Percentiles rank a stretch among this genome's conserved stretches.
phyloP scores from a whole-genome alignment of 371 early-diverging fungal species.

The Actinomortierella wolfii region DNA sequence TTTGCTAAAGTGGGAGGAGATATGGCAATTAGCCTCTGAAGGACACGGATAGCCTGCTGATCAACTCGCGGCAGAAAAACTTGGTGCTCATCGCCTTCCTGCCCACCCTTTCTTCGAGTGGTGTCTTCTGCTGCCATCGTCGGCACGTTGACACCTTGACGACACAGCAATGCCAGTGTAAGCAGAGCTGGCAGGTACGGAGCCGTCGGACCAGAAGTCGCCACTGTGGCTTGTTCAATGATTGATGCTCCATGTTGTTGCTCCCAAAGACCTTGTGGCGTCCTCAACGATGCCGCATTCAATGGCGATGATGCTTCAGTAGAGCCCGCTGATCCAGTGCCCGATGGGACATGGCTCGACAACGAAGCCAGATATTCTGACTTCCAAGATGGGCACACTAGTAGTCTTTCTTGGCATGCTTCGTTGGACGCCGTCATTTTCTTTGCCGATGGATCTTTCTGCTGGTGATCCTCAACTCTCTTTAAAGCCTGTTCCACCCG shows the following conservation, averaged over 20 bases:
- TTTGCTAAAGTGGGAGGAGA: too few relatives aligned
- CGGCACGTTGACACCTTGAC: slow-evolving; percentile 16
- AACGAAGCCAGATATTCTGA: slow-evolving; percentile 13
- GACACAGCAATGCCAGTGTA: slow-evolving; percentile 27
- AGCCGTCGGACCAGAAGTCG: slow-evolving; percentile 18
- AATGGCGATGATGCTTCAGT: too few relatives aligned
- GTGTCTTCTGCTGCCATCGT: not conserved
- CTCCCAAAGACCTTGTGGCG: too few relatives aligned
- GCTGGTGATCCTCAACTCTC: not conserved
- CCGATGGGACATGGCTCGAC: too few relatives aligned
- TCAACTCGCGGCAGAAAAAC: too few relatives aligned
- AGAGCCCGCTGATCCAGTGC: too few relatives aligned
- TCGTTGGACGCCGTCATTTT: slow-evolving; percentile 10
- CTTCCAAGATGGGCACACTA: slow-evolving; percentile 7
- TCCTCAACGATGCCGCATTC: too few relatives aligned
- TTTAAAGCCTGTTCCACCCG: not conserved
- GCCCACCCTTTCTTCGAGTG: not conserved
- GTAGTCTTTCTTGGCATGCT: too few relatives aligned
- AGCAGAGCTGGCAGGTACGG: slow-evolving; percentile 33
- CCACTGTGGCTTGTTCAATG: not conserved
- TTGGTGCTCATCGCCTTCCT: too few relatives aligned
- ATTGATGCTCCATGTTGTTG: too few relatives aligned
- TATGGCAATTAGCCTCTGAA: too few relatives aligned
- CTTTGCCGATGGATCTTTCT: slow-evolving; percentile 13
- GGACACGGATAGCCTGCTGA: too few relatives aligned